A percentile compares a stretch with the other conserved stretches of the same genome.
Evolutionary conservation across 768 basidiomycete genomes (phyloP).

Genomic region (Cyathus striatus): DNA sequence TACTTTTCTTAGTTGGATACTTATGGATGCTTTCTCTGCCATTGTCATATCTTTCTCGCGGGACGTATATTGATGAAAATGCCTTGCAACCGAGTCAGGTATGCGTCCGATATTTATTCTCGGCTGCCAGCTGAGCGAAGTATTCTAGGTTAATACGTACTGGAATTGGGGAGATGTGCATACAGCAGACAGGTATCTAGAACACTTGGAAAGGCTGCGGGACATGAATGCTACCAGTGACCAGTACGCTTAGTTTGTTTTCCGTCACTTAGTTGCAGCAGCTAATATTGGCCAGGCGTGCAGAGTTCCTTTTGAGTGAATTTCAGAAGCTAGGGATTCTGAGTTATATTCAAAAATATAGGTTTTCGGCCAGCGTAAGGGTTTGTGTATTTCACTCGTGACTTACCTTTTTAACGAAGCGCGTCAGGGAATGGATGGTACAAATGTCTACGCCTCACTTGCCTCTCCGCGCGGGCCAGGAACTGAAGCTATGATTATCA

Average conservation of each 20-base stretch:
- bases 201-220: slow-evolving; percentile 57
- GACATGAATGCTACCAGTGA: slow-evolving; percentile 60
- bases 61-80: slow-evolving; percentile 91
- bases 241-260: slow-evolving; percentile 47
- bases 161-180: slow-evolving; percentile 93
- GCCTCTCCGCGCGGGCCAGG: slow-evolving; percentile 89
- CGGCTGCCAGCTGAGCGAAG: too few relatives aligned
- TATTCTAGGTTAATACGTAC: slow-evolving; percentile 80
- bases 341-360: slow-evolving; percentile 65
- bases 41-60: slow-evolving; percentile 51
- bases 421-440: slow-evolving; percentile 51
- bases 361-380: slow-evolving; percentile 42
- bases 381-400: slow-evolving; percentile 34
- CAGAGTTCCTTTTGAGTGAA: slow-evolving; percentile 52
- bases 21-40: slow-evolving; percentile 85
- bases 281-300: slow-evolving; percentile 64
- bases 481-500: slow-evolving; percentile 86
- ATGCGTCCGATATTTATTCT: too few relatives aligned
- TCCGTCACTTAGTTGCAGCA: too few relatives aligned
- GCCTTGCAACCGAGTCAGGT: slow-evolving; percentile 92
- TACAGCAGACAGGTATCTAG: slow-evolving; percentile 76
- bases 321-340: slow-evolving; percentile 74
- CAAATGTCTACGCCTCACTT: slow-evolving; percentile 79
- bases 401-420: slow-evolving; percentile 1
- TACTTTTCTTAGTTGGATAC: slow-evolving; percentile 62